Percentiles rank a stretch among this genome's conserved stretches.
These are phyloP conservation scores for Kazachstania africana DNA, from an alignment of 805 yeast species.

Conservation along the genomic window DNA sequence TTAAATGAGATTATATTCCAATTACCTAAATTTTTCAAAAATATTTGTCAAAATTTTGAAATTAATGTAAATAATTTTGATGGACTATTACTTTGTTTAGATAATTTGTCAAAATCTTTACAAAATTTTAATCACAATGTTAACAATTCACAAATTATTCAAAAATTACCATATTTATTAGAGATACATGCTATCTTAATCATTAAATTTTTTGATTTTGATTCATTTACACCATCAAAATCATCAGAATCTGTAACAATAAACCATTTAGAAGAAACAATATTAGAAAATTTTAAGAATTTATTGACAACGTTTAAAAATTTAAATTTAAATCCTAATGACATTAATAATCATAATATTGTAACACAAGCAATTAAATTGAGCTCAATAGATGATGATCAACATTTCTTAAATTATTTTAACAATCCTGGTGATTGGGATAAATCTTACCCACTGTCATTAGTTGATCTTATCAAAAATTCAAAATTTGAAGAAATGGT, in stretches of 20 bases:
- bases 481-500: constrained; percentile 16
- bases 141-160: too few relatives aligned
- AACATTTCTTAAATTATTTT: constrained; percentile 15
- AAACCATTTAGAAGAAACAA: constrained; percentile 18
- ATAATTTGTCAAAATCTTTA: too few relatives aligned
- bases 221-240: constrained; percentile 3
- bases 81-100: too few relatives aligned
- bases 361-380: constrained; percentile 22
- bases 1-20: constrained; percentile 18
- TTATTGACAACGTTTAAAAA: constrained; percentile 15
- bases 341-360: constrained; percentile 12
- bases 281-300: constrained; percentile 19
- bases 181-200: constrained; percentile 27
- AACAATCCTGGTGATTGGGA: constrained; percentile 26
- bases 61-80: constrained; percentile 7
- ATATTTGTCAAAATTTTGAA: constrained; percentile 13
- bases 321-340: constrained; percentile 18
- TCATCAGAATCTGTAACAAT: constrained; percentile 8
- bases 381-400: constrained; percentile 13
- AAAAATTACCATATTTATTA: constrained; percentile 16
- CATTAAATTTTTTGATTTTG: constrained; percentile 27
- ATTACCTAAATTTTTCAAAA: constrained; percentile 27
- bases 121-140: too few relatives aligned
- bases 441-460: constrained; percentile 21
- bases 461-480: constrained; percentile 18